Evolutionary conservation across 31 red algal species (phyloP), one percentile per base, ranked within the genome.

Genomic region (Endocladia muricata): DNA sequence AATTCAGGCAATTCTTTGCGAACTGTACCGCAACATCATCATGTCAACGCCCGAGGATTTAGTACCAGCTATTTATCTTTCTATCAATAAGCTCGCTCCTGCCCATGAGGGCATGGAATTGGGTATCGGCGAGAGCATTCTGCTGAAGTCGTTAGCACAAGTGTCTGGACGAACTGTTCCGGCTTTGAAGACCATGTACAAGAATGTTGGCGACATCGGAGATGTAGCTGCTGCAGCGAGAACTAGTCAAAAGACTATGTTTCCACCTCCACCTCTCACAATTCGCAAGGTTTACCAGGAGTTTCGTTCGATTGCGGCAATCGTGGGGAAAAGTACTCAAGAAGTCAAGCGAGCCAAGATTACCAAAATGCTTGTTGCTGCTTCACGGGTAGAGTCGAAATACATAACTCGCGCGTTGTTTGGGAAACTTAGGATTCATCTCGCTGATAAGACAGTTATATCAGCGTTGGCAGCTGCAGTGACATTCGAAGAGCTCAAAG

Each of bases 51-150:
- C 97, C 22, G 78, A 85, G 13, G 97, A 99, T 61, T 62, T 99
- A 7, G 70, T 94, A n/a, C 74, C 72, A 22, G 33, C 82, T 25
- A 84, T 99, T 34, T 99, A 99, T 49, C 66, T 99, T 38, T 95
- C 85, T 52, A 77, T 76, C 65, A 95, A 95, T 44, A 65, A 71
- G 21, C 76, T 99, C 8, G 97, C 90, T 32, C 86, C 97, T 23
- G 89, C 97, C 17, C 93, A 99, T 49, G 85, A 96, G 60, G 93
- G 97, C 35, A 62, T 99, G 17, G 97, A 99, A 59, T 79, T 96
- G 6, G 93, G 93, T 31, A 91, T 96, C 21, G 97, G 97, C 36
- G 97, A 99, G 28, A 68, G 62, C 48, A 93, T 94, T 32, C 51
- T 99, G 29, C 37, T 99, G 3, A 95, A 99, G 78, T 83, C 83